Base-by-base conservation (phyloP, 1,284 basidiomycete species). In the Pisolithus thermaeus region DNA sequence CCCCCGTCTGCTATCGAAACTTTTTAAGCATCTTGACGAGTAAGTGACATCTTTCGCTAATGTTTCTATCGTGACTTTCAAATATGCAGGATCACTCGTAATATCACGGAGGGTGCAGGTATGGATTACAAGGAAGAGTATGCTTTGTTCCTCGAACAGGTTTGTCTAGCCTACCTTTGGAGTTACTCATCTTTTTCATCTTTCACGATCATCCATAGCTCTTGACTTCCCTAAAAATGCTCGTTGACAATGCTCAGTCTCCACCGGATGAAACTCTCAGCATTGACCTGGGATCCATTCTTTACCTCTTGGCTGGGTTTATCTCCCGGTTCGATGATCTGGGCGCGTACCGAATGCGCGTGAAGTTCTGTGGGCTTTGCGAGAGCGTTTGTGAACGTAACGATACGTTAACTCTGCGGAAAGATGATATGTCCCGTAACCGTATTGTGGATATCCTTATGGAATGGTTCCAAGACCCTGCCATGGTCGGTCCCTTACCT, bases 1-100 rank as follows among this genome's bases (percentile, higher is more conserved):
- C 56, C 83, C 84, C 20, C 75, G 78, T 41, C 69, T 91, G 40
- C 87, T 87, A 57, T 72, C 77, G 16, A 76, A 76, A 53, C 70
- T 94, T 23, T 74, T 92, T 50, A 80, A 76, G 55, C 81, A 87
- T 55, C 73, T 95, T 51, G 84, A 89, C 47, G 80, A 81, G 89
- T 92, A 65, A 59, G 85, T 68, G 3, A 51, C 11, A 38, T 47
- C 39, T 14, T 46, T 22, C 27, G 45, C 1, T 1, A 47, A 40
- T 0, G 16, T 22, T 18, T 42, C 49, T 28, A 16, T 3, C 12
- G 37, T 56, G 37, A 53, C 14, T 3, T 14, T 39, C 22, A 51
- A 46, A 18, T 20, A 18, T n/a, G 27, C 43, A 80, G 79, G 45
- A 75, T 80, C 28, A 72, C 78, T 4, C 69, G 70, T 41, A 71